Evolutionary conservation across 2,329 filamentous ascomycete species (phyloP).

Genomic region (Alternaria metachromatica): DNA sequence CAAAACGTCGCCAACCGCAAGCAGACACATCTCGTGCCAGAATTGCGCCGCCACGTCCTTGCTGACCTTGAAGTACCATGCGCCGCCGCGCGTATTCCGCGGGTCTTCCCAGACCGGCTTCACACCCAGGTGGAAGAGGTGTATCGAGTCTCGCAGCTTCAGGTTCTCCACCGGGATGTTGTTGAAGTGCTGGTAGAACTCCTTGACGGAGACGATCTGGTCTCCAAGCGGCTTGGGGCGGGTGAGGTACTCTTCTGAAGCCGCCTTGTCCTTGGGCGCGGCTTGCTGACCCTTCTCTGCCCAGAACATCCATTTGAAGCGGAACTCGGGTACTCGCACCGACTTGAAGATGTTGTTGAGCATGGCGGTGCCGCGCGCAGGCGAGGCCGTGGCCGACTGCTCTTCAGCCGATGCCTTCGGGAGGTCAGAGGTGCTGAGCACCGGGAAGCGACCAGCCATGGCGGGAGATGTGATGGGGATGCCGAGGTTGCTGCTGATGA

Average conservation of each 20-base stretch:
- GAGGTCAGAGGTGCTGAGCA: constrained; percentile 54
- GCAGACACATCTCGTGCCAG: constrained; percentile 81
- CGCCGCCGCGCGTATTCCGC: constrained; percentile 83
- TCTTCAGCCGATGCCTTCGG: constrained; percentile 67
- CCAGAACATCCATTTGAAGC: constrained; percentile 61
- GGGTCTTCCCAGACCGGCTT: constrained; percentile 87
- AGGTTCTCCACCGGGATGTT: constrained; percentile 80
- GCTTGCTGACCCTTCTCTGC: constrained; percentile 52
- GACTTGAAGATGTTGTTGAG: constrained; percentile 56
- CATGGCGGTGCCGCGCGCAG: constrained; percentile 80
- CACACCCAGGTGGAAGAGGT: constrained; percentile 82
- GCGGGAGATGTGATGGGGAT: constrained; percentile 1
- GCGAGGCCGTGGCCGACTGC: constrained; percentile 68
- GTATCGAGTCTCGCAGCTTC: constrained; percentile 70
- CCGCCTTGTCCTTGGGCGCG: constrained; percentile 26
- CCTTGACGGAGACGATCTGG: constrained; percentile 54
- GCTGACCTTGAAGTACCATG: constrained; percentile 90
- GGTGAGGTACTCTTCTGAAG: constrained; percentile 51
- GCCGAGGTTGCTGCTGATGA: constrained; percentile 1
- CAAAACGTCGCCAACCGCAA: constrained; percentile 83
- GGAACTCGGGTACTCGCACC: constrained; percentile 57
- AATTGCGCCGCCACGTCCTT: constrained; percentile 75
- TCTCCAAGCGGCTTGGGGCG: constrained; percentile 54
- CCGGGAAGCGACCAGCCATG: constrained; percentile 45
- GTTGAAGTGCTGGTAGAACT: constrained; percentile 63